Conservation (phyloP, 805 yeast species). For the Nakazawaea ishiwadae region DNA sequence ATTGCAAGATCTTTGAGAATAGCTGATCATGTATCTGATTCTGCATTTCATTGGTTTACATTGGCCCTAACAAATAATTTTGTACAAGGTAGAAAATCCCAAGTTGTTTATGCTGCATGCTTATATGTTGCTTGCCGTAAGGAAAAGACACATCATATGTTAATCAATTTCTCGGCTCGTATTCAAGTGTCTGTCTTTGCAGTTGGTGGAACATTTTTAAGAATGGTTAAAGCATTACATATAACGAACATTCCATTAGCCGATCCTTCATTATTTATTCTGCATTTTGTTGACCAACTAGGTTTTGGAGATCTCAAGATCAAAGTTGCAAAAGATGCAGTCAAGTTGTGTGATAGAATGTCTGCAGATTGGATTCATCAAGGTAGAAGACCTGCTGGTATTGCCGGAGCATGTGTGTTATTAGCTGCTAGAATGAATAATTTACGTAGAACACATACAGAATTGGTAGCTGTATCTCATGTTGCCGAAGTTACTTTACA, state of each 20-base stretch:
- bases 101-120: constrained; percentile 93
- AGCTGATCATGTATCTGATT: constrained; percentile 79
- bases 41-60: constrained; percentile 86
- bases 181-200: constrained; percentile 89
- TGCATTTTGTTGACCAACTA: constrained; percentile 85
- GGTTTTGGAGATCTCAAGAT: constrained; percentile 72
- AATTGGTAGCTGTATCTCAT: constrained; percentile 91
- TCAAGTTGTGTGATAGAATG: constrained; percentile 84
- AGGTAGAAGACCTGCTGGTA: constrained; percentile 97
- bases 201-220: constrained; percentile 92
- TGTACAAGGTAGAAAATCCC: constrained; percentile 96
- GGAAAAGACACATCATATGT: constrained; percentile 89
- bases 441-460: constrained; percentile 85
- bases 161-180: constrained; percentile 89
- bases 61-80: constrained; percentile 83
- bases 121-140: constrained; percentile 91
- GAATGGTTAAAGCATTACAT: constrained; percentile 82
- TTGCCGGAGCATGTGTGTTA: constrained; percentile 93
- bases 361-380: constrained; percentile 92
- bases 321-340: constrained; percentile 84
- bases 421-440: constrained; percentile 97
- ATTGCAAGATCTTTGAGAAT: constrained; percentile 77
- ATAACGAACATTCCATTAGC: constrained; percentile 78
- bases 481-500: constrained; percentile 94
- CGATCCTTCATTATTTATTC: constrained; percentile 91